Conservation (phyloP, 768 basidiomycete genomes). For the Mycena floridula region DNA sequence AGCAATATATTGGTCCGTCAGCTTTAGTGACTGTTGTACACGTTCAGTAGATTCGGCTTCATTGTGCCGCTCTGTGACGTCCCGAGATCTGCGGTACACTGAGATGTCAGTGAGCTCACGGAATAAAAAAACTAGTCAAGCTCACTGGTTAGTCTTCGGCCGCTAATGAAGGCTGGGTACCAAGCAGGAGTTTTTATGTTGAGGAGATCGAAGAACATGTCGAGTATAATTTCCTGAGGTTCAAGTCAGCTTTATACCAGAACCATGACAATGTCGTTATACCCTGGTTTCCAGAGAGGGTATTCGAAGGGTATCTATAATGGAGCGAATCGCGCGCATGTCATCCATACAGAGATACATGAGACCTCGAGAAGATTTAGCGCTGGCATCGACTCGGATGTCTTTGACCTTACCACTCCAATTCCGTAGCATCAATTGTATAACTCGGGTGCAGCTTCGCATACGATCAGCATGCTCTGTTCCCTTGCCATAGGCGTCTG, state of each 20-base stretch:
- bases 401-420: constrained; percentile 75
- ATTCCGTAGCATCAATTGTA: constrained; percentile 78
- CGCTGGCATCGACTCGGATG: neutral
- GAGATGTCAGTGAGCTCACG: constrained; percentile 3
- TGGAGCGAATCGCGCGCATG: constrained; percentile 75
- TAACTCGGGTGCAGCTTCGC: constrained; percentile 68
- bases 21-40: constrained; percentile 52
- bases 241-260: constrained; percentile 1
- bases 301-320: constrained; percentile 82
- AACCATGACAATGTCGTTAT: constrained; percentile 15
- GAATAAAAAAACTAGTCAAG: neutral
- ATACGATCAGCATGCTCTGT: constrained; percentile 75
- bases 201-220: constrained; percentile 90
- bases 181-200: constrained; percentile 91
- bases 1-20: constrained; percentile 91
- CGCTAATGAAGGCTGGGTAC: constrained; percentile 90
- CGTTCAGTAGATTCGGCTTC: constrained; percentile 38
- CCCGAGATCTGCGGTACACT: constrained; percentile 65
- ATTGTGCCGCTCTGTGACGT: constrained; percentile 27
- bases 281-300: constrained; percentile 86
- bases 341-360: constrained; percentile 93
- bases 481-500: constrained; percentile 87
- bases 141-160: constrained; percentile 78
- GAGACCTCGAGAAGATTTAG: constrained; percentile 43
- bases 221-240: constrained; percentile 80